Percentiles rank a stretch among this genome's conserved stretches.
Conservation (phyloP, 1,284 basidiomycete genomes). For the Ganoderma sp. region DNA sequence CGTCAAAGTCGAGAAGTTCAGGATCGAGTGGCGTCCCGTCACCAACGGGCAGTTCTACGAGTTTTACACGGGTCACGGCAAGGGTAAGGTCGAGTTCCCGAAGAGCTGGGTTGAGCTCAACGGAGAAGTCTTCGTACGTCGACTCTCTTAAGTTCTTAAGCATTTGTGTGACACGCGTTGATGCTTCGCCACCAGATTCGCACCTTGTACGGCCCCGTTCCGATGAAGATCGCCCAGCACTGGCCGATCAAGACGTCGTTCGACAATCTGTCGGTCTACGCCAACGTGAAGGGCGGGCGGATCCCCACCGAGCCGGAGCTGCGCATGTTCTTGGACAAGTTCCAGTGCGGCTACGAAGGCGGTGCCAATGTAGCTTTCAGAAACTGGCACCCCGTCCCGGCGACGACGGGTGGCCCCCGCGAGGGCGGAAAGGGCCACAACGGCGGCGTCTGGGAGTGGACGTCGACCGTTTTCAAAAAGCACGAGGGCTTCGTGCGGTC, state of each 20-base stretch:
- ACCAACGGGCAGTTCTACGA: conserved; percentile 81
- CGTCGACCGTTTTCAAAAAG: conserved; percentile 76
- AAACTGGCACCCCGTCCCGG: conserved; percentile 94
- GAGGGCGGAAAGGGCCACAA: conserved; percentile 72
- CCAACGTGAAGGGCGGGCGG: conserved; percentile 85
- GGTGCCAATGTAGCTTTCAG: conserved; percentile 86
- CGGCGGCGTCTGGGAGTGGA: conserved; percentile 99
- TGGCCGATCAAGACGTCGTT: conserved; percentile 92
- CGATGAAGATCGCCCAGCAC: conserved; percentile 73
- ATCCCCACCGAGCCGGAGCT: conserved; percentile 92
- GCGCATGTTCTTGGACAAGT: conserved; percentile 77
- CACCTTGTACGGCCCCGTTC: conserved; percentile 87
- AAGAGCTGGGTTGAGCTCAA: conserved; percentile 69
- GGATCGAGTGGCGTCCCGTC: conserved; percentile 84
- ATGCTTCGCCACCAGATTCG: conserved; percentile 57
- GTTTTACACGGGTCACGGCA: conserved; percentile 55
- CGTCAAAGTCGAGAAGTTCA: conserved; percentile 66
- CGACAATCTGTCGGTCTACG: conserved; percentile 81
- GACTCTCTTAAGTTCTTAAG: neutral
- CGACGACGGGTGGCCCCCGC: conserved; percentile 61
- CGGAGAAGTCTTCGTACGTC: conserved; percentile 55
- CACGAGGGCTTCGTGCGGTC: conserved; percentile 82
- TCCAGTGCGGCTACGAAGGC: conserved; percentile 70
- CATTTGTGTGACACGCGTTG: neutral
- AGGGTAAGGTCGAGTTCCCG: conserved; percentile 54